phyloP scores from a whole-genome alignment of 2,329 filamentous ascomycete genomes.

The Ceratocystis colombiana region DNA sequence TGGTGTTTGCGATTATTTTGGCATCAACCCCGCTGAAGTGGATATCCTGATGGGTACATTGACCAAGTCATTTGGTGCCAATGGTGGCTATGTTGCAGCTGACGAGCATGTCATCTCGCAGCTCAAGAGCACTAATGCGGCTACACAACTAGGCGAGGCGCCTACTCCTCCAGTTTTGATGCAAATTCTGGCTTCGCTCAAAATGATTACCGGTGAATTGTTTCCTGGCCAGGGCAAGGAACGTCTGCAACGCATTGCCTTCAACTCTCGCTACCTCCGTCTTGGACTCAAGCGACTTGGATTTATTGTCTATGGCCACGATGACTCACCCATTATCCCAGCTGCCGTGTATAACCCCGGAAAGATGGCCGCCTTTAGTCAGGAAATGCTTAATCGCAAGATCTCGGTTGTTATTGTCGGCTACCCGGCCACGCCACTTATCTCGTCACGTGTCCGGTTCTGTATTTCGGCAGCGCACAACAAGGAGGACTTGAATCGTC shows the following conservation, averaged over 20 bases:
- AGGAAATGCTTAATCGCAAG: constrained; percentile 96
- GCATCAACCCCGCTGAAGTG: constrained; percentile 73
- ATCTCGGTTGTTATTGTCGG: constrained; percentile 96
- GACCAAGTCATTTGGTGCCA: constrained; percentile 96
- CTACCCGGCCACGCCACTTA: constrained; percentile 90
- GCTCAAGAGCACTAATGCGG: constrained; percentile 74
- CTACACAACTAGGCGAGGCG: constrained; percentile 76
- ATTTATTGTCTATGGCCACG: constrained; percentile 93
- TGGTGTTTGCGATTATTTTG: constrained; percentile 96
- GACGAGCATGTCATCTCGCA: constrained; percentile 90
- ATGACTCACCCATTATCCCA: constrained; percentile 95
- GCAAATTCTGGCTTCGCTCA: constrained; percentile 79
- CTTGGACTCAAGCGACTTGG: constrained; percentile 93
- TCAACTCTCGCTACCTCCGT: constrained; percentile 97
- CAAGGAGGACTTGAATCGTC: constrained; percentile 90
- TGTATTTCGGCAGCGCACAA: constrained; percentile 94
- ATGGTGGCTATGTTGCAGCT: constrained; percentile 87
- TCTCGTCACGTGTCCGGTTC: constrained; percentile 89
- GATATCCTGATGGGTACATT: constrained; percentile 97
- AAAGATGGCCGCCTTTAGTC: constrained; percentile 96
- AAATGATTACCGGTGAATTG: constrained; percentile 80
- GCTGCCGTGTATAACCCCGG: constrained; percentile 94
- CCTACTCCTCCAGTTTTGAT: constrained; percentile 79
- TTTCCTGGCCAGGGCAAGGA: constrained; percentile 88
- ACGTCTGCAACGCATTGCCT: constrained; percentile 86